A percentile compares a stretch with the other conserved stretches of the same genome.
Conservation (phyloP, 1,139 yeast species). For the Pichia sp. region DNA sequence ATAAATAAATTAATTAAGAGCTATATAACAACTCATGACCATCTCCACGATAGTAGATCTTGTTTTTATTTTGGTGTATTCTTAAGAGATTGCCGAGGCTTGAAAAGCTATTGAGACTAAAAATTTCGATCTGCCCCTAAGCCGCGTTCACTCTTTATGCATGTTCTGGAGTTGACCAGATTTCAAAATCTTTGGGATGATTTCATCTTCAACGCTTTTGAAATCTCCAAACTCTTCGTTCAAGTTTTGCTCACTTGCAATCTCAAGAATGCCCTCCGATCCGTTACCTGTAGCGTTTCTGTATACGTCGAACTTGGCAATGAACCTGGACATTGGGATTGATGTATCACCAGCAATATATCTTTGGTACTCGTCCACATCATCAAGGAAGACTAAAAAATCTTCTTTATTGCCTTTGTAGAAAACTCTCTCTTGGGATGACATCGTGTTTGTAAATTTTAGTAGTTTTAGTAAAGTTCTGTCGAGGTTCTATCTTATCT, state of each 20-base stretch:
- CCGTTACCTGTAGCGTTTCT: conserved; percentile 59
- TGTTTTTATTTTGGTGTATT: no score
- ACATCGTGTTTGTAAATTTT: conserved; percentile 9
- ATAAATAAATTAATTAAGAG: neutral
- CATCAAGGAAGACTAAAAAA: conserved; percentile 61
- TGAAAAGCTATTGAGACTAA: no score
- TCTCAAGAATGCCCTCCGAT: conserved; percentile 63
- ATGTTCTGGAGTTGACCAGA: conserved; percentile 43
- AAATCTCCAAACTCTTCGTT: conserved; percentile 60
- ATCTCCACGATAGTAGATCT: no score
- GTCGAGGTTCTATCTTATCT: no score
- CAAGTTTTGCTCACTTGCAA: conserved; percentile 64
- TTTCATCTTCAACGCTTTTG: conserved; percentile 33
- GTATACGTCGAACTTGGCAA: conserved; percentile 62
- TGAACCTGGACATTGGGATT: conserved; percentile 59
- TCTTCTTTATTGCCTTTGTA: conserved; percentile 59
- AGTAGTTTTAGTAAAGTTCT: no score
- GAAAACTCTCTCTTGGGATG: conserved; percentile 41
- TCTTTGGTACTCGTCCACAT: conserved; percentile 43
- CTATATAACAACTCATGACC: neutral
- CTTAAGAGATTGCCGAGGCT: no score
- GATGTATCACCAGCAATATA: conserved; percentile 41
- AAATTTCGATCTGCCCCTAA: neutral
- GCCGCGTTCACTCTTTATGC: neutral
- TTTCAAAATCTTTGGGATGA: conserved; percentile 49